Evolutionary conservation across 805 yeast genomes (phyloP).

Genomic region (Schwanniomyces sp.): DNA sequence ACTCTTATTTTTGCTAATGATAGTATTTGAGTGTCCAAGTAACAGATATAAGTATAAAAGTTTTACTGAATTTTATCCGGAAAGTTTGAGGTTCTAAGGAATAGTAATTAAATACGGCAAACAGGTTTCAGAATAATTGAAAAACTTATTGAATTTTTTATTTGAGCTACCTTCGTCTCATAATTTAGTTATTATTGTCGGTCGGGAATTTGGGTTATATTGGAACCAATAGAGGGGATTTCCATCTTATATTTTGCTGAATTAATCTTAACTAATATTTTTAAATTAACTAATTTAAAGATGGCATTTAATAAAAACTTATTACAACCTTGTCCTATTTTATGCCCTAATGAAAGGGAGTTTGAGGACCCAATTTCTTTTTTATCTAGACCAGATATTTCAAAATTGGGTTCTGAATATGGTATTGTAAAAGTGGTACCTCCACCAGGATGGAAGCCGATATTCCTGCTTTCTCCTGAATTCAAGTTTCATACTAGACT

Average conservation of each 20-base stretch:
- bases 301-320: constrained; percentile 11
- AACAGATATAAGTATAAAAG: neutral
- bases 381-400: constrained; percentile 40
- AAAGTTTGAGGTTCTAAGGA: neutral
- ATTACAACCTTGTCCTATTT: constrained; percentile 44
- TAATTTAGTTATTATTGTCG: neutral
- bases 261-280: neutral
- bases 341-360: constrained; percentile 44
- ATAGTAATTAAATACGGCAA: neutral
- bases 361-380: constrained; percentile 52
- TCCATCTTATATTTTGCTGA: neutral
- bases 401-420: constrained; percentile 42
- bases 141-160: neutral
- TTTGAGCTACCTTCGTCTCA: neutral
- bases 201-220: neutral
- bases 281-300: neutral
- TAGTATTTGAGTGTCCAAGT: neutral
- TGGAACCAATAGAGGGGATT: neutral
- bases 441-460: constrained; percentile 54
- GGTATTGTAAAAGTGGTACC: constrained; percentile 58
- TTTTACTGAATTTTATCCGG: neutral
- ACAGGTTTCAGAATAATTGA: neutral
- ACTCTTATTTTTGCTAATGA: neutral
- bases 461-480: constrained; percentile 51
- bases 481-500: constrained; percentile 68